phyloP scores from a whole-genome alignment of 306 rosid genomes.

The Vicia villosa region DNA sequence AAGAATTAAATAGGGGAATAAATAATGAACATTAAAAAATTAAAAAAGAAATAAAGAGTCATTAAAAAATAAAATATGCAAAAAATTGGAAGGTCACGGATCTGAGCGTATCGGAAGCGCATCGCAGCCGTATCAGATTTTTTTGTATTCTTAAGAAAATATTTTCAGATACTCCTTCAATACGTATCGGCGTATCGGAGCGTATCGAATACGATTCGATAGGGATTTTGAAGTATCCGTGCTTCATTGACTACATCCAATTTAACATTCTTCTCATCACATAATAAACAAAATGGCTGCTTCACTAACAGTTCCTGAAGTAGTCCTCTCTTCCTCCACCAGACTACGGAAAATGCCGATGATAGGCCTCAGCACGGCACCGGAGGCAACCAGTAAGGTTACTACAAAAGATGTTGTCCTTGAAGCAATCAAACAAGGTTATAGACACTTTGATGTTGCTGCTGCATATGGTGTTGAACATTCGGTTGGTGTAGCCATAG shows the following conservation, averaged over 20 bases:
- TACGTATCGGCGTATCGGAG: too few species aligned
- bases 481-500: slow-evolving; percentile 44
- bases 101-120: too few species aligned
- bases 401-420: slow-evolving; percentile 46
- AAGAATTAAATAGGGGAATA: too few species aligned
- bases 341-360: slow-evolving; percentile 36
- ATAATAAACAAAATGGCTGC: slow-evolving; percentile 9
- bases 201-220: too few species aligned
- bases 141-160: too few species aligned
- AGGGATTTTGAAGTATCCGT: too few species aligned
- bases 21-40: too few species aligned
- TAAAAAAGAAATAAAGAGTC: too few species aligned
- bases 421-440: slow-evolving; percentile 53
- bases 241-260: background rate
- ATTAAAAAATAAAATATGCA: too few species aligned
- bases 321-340: slow-evolving; percentile 25
- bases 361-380: slow-evolving; percentile 44
- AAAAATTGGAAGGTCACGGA: too few species aligned
- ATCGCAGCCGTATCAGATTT: too few species aligned
- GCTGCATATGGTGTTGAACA: slow-evolving; percentile 52
- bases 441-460: slow-evolving; percentile 59
- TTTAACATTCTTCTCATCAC: slow-evolving; percentile 1
- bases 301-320: slow-evolving; percentile 10
- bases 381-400: slow-evolving; percentile 36
- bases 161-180: too few species aligned